These are phyloP conservation scores for Macrophomina pseudophaseolina DNA, from an alignment of 2,329 filamentous ascomycete species.

Conservation along the genomic window DNA sequence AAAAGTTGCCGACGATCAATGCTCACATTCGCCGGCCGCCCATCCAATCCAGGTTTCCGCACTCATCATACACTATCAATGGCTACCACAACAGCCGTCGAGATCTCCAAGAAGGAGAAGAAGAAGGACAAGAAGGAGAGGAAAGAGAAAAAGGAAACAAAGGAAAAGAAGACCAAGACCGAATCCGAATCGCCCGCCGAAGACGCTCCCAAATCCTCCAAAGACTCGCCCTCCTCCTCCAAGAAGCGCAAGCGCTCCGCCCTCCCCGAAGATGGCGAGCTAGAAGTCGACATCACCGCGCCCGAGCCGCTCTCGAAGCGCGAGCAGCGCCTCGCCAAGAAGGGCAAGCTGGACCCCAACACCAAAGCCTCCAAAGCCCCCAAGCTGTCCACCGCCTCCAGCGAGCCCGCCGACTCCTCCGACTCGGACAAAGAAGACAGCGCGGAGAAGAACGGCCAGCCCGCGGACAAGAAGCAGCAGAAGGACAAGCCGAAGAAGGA, in stretches of 20 bases:
- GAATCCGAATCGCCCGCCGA: conserved; percentile 9
- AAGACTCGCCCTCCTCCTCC: conserved; percentile 29
- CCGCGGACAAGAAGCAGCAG: conserved; percentile 32
- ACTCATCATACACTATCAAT: not conserved
- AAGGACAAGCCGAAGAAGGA: conserved; percentile 41
- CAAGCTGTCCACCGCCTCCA: conserved; percentile 12
- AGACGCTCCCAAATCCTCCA: conserved; percentile 27
- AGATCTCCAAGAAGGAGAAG: conserved; percentile 15
- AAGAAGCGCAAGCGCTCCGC: conserved; percentile 62
- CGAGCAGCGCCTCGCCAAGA: conserved; percentile 86
- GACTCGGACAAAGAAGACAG: conserved; percentile 42
- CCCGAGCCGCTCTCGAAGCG: conserved; percentile 96
- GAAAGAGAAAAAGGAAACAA: conserved; percentile 29
- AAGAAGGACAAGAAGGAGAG: conserved; percentile 32
- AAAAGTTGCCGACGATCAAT: conserved; percentile 20
- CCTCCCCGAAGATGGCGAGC: conserved; percentile 59
- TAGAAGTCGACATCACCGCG: conserved; percentile 87
- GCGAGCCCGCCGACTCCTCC: conserved; percentile 29
- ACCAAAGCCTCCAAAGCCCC: conserved; percentile 27
- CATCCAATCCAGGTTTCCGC: too few species aligned
- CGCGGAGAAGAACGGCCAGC: conserved; percentile 28
- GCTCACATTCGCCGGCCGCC: not conserved
- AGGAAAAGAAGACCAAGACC: conserved; percentile 17
- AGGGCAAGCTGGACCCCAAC: conserved; percentile 63
- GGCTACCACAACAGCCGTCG: conserved; percentile 8